These are phyloP conservation scores for Candida sp. DNA, from an alignment of 1,139 yeast genomes.

Conservation along the genomic window DNA sequence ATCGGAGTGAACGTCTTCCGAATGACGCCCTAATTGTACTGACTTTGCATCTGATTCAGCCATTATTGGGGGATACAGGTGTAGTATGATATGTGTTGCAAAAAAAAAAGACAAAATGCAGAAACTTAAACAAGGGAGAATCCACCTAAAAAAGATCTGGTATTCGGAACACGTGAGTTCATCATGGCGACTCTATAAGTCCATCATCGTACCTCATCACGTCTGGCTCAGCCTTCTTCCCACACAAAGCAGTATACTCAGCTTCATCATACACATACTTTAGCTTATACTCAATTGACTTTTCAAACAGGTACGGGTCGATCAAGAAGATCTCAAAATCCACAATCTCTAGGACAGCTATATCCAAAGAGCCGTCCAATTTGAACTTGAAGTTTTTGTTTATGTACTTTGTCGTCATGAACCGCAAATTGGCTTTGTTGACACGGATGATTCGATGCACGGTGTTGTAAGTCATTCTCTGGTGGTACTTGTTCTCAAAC, in stretches of 20 bases:
- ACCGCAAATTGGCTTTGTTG: slow-evolving; percentile 28
- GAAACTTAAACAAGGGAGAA: background rate
- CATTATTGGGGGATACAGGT: background rate
- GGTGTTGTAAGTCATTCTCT: slow-evolving; percentile 36
- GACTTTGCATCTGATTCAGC: slow-evolving; percentile 1
- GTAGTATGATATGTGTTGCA: background rate
- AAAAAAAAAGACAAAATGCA: slow-evolving; percentile 2
- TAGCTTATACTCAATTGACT: slow-evolving; percentile 20
- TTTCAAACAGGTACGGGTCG: slow-evolving; percentile 28
- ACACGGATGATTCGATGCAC: slow-evolving; percentile 26
- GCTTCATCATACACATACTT: slow-evolving; percentile 26
- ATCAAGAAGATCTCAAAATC: slow-evolving; percentile 32
- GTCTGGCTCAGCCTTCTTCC: background rate
- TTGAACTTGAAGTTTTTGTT: slow-evolving; percentile 15
- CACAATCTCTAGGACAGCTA: slow-evolving; percentile 27
- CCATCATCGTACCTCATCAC: background rate
- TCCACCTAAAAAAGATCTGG: too few relatives aligned
- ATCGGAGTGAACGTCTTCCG: background rate
- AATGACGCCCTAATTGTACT: background rate
- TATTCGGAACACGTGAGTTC: too few relatives aligned
- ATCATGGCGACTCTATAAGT: background rate
- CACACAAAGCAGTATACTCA: slow-evolving; percentile 16
- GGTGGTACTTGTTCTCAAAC: slow-evolving; percentile 34
- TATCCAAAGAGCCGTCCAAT: slow-evolving; percentile 15
- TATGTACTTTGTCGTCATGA: slow-evolving; percentile 20